A percentile compares a stretch with the other conserved stretches of the same genome.
These are phyloP conservation scores for Rhododendron williamsianum DNA, from an alignment of 148 eudicot genomes.

Conservation along the genomic window DNA sequence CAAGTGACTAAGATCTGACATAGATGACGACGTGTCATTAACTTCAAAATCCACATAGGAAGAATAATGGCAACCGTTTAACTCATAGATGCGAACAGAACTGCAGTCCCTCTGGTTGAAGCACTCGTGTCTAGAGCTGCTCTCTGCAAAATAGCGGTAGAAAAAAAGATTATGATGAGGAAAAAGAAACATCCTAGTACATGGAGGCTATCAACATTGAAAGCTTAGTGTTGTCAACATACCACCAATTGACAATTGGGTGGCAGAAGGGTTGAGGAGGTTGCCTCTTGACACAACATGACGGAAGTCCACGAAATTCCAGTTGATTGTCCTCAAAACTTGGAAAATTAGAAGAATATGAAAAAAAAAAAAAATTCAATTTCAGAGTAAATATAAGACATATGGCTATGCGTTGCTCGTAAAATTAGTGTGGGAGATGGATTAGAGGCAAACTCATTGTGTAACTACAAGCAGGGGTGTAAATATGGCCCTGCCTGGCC, in stretches of 20 bases:
- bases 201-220: not conserved
- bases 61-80: not conserved
- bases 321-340: not conserved
- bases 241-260: slow-evolving; percentile 37
- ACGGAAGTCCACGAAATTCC: not conserved
- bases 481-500: too few relatives aligned
- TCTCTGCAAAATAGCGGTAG: slow-evolving; percentile 10
- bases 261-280: slow-evolving; percentile 39
- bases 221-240: slow-evolving; percentile 5
- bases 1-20: too few relatives aligned
- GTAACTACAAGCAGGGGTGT: too few relatives aligned
- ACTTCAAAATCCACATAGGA: not conserved
- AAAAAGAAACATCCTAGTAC: not conserved
- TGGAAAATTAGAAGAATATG: not conserved
- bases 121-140: slow-evolving; percentile 10
- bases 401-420: too few relatives aligned
- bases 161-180: not conserved
- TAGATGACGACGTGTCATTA: not conserved
- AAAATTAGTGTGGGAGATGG: too few relatives aligned
- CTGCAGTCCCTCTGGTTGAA: not conserved
- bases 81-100: slow-evolving; percentile 14
- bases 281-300: slow-evolving; percentile 46
- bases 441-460: too few relatives aligned
- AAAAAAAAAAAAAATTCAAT: too few relatives aligned
- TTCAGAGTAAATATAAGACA: too few relatives aligned